phyloP scores from a whole-genome alignment of 768 basidiomycete species.

The Infundibulicybe gibba region DNA sequence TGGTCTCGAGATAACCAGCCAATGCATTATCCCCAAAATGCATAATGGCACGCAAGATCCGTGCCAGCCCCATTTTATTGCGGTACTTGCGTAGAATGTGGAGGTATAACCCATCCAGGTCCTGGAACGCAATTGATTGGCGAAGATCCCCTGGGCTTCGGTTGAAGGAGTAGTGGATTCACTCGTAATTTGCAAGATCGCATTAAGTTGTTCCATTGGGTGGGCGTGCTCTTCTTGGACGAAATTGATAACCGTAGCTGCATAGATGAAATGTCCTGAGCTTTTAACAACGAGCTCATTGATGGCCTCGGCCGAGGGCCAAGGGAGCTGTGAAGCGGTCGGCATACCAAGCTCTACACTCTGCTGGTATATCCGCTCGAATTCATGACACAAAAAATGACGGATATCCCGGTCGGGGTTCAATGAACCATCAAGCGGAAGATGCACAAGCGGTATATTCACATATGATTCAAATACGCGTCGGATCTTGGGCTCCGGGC shows the following conservation, averaged over 20 bases:
- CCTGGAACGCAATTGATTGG: background rate
- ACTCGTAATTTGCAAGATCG: background rate
- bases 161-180: background rate
- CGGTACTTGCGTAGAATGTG: too few relatives aligned
- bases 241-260: constrained; percentile 6
- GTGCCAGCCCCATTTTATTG: background rate
- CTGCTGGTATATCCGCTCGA: background rate
- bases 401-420: constrained; percentile 3
- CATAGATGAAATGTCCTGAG: constrained; percentile 6
- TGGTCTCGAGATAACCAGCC: background rate
- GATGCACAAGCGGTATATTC: too few relatives aligned
- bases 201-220: constrained; percentile 2
- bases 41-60: constrained; percentile 3
- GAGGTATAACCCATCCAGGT: too few relatives aligned
- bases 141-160: constrained; percentile 1
- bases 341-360: background rate
- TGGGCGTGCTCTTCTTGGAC: constrained; percentile 6
- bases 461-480: constrained; percentile 4
- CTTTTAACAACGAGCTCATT: constrained; percentile 1
- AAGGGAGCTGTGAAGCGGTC: background rate
- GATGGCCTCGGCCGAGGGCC: background rate
- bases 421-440: constrained; percentile 1
- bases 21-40: background rate
- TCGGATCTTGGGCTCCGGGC: constrained; percentile 6
- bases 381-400: constrained; percentile 3